Base-by-base conservation (phyloP, 73 alveolate genomes). In the Paramecium bursaria region DNA sequence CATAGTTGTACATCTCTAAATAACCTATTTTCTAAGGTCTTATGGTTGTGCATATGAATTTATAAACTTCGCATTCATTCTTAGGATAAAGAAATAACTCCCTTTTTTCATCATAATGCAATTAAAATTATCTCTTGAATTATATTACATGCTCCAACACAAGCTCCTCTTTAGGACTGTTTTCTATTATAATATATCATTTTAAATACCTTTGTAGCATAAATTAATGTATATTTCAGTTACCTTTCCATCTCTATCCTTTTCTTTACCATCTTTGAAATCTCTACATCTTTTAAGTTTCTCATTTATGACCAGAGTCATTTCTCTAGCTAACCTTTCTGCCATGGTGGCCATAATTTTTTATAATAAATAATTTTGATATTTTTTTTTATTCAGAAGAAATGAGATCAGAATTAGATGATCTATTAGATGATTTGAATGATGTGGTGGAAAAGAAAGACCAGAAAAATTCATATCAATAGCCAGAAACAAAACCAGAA, bases 81-180 rank as follows among this genome's bases (percentile, higher is more conserved):
- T 85, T 91, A 15, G 98, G 98, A 50, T 90, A 91, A 48, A 94
- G 88, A 19, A 94, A 80, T 67, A 95, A 90, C 46, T 93, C 92
- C 23, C 98, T 57, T 67, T 91, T 82, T 14, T 96, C 95, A 46
- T 95, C 98, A 60, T 90, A 90, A 52, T 86, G 73, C 33, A 94
- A 77, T 52, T 88, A 80, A 52, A 91, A 86, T 90, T 94, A 87
- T 44, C 91, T 61, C 75, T 95, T 82, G 61, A 91, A 95, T 74
- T 95, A 94, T 27, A 86, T 85, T 21, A 92, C 99, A 74, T 95
- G 98, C 52, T 97, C 99, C 31, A 97, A 50, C 19, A 95, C 96
- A 67, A 94, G 75, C 88, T 95, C 99, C 74, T 96, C 99, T 85
- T 96, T 96, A 5, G 97, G 92, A 19, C 98, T 87, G 91, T 95